Conservation (phyloP, 495 filamentous ascomycete species). For the Annulohypoxylon maeteangense region DNA sequence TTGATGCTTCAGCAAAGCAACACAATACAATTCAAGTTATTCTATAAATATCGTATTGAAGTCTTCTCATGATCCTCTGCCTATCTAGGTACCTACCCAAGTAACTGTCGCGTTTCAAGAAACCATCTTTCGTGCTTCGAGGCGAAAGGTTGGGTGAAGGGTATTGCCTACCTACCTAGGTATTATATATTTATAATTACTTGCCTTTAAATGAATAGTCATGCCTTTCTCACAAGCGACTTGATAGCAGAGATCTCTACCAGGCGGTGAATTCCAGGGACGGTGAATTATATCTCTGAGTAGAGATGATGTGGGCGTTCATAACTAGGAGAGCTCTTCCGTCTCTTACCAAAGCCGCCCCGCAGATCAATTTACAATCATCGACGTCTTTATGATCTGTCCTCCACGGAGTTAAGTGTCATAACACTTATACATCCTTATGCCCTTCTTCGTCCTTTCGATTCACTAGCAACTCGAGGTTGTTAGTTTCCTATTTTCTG, state of each 20-base stretch:
- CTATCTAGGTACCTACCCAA: no score
- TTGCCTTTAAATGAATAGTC: not conserved
- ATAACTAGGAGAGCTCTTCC: constrained; percentile 29
- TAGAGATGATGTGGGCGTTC: constrained; percentile 20
- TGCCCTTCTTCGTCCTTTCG: not conserved
- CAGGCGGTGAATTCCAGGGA: not conserved
- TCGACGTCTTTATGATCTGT: constrained; percentile 7
- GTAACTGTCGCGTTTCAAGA: not conserved
- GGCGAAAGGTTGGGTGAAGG: not conserved
- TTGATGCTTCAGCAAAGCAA: constrained; percentile 4
- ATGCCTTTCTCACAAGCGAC: not conserved
- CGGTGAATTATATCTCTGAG: constrained; percentile 27
- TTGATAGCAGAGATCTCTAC: not conserved
- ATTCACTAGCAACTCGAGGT: not conserved
- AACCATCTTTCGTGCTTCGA: not conserved
- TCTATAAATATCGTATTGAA: not conserved
- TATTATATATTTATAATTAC: not conserved
- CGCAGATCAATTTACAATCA: constrained; percentile 27
- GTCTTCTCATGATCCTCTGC: not conserved
- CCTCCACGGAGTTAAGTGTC: not conserved
- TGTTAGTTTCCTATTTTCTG: not conserved
- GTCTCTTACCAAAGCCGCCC: constrained; percentile 15
- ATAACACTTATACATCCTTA: not conserved
- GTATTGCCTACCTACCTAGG: not conserved
- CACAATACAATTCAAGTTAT: constrained; percentile 12